Base-by-base conservation (phyloP, 1,284 basidiomycete species). In the Cerrena zonata region DNA sequence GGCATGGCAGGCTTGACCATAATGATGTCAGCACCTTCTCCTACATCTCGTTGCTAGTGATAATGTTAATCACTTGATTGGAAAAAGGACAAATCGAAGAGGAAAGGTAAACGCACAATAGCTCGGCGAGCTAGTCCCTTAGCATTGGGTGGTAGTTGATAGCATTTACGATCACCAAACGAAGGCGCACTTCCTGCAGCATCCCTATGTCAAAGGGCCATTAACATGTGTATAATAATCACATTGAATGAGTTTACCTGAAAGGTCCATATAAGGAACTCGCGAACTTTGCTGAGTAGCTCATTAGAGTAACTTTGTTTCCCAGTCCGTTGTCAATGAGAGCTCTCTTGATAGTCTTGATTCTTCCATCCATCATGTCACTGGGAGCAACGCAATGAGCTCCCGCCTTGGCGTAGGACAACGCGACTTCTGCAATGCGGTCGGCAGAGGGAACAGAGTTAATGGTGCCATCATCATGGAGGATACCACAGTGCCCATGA, bases 341-440 rank as follows among this genome's bases (percentile, higher is more conserved):
- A 1, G 78, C 81, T 37, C 82, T 74, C 70, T 98, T 99, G 72
- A 99, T 99, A 7, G 85, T 82, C 52, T 80, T 82, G 53, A 99
- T 86, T 22, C 95, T 78, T 0, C 94, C 95, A 65, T 99, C 96
- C 94, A 99, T 99, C 96, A 99, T 99, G 69, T 99, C 96, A 65
- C 92, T 96, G 2, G 96, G 96, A 1, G 96, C 96, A 52, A 99
- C 95, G 63, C 94, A 95, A 69, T 99, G 92, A 0, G 93, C 96
- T 11, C 96, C 96, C 0, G 95, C 96, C 55, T 79, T 78, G 2
- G 95, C 95, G 60, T 99, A 99, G 59, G 80, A 85, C 45, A 98
- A 76, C 0, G 96, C 94, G 19, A 99, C 94, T 61, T 96, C 77
- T 0, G 92, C 92, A 51, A 99, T 88, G 50, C 95, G 86, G 25